Percentiles rank a stretch among this genome's conserved stretches.
phyloP scores from a whole-genome alignment of 306 rosid species.

The Medicago arabica region DNA sequence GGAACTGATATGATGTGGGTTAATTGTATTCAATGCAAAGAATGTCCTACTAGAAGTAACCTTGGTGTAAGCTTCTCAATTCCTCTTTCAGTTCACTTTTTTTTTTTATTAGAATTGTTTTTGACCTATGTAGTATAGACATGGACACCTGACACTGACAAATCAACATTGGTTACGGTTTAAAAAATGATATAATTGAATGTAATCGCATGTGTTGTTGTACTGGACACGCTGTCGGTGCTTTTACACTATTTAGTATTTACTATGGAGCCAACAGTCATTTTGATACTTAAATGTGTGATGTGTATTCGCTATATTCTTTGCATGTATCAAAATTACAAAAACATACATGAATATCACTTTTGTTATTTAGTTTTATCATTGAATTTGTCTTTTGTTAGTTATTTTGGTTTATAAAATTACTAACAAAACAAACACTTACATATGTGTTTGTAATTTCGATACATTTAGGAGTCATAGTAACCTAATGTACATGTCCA shows the following conservation, averaged over 20 bases:
- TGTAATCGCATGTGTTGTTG: too few relatives aligned
- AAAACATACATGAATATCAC: too few relatives aligned
- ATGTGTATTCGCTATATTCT: neutral
- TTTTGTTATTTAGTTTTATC: neutral
- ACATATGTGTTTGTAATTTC: neutral
- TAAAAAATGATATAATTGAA: too few relatives aligned
- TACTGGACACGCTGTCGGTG: neutral
- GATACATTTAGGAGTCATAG: neutral
- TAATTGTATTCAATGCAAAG: conserved; percentile 87
- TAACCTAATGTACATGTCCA: too few relatives aligned
- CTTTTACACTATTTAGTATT: neutral
- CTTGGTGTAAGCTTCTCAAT: conserved; percentile 75
- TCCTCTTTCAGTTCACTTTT: neutral
- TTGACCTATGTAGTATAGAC: too few relatives aligned
- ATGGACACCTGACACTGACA: too few relatives aligned
- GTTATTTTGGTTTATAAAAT: too few relatives aligned
- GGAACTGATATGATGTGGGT: conserved; percentile 99
- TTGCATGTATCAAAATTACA: neutral
- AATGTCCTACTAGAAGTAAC: conserved; percentile 81
- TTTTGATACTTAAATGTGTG: neutral
- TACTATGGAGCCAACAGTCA: too few relatives aligned
- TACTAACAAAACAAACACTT: too few relatives aligned
- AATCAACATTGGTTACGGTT: too few relatives aligned
- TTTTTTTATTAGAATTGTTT: neutral
- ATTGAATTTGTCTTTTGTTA: neutral